Base-by-base conservation (phyloP, 2,329 filamentous ascomycete genomes). In the Pleurostoma richardsiae region DNA sequence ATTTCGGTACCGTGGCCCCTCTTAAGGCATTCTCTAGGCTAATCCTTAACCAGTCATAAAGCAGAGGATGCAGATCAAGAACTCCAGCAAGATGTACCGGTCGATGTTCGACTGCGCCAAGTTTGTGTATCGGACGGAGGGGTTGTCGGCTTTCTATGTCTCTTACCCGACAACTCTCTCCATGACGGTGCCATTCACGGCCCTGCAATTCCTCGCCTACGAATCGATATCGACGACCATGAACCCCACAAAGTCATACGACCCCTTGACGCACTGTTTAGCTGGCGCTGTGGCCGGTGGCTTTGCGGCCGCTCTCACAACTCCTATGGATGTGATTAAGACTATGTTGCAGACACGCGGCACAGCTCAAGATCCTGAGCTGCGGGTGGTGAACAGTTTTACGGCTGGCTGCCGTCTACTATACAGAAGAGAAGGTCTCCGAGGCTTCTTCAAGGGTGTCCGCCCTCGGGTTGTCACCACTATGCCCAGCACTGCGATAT, bases 401-500 rank as follows among this genome's bases (percentile, higher is more conserved):
- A 69, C 80, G 56, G 83, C 88, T 40, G 91, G 90, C 6, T 92
- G 90, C 52, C 77, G 78, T 52, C 83, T 96, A 49, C 83, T 96
- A 53, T 87, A 90, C 65, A 80, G 82, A 58, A 83, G 91, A 61
- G 92, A 95, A 63, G 94, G 94, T 33, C 77, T 87, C 59, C 76
- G 74, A 47, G 94, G 94, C 4, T 99, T 97, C 70, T 91, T 96
- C 72, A 91, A 95, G 63, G 94, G 94, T 40, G 81, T 96, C 63
- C 85, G 88, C 58, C 94, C 94, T 41, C 80, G 94, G 60, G 86
- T 99, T 42, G 84, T 99, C 52, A 96, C 91, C 8, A 96, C 94
- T 2, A 97, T 97, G 87, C 94, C 94, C 26, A 96, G 91, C 71
- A 99, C 94, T 31, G 94, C 94, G n/a, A 99, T 99, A 62, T 99